Base-by-base conservation (phyloP, 306 rosid genomes). In the Begonia masoniana region DNA sequence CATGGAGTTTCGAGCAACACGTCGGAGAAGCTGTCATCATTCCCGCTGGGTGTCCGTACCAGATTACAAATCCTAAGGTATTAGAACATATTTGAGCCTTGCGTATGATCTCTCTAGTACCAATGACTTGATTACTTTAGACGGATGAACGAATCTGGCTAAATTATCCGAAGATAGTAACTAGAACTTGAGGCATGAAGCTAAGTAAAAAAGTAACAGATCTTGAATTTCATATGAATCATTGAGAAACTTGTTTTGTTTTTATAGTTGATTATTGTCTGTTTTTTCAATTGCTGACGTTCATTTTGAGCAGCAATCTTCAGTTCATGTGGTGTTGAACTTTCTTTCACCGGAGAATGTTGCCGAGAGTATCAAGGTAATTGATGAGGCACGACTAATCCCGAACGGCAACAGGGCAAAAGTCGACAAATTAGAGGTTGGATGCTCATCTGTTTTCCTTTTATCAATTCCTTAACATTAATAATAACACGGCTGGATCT, bases 21-120 rank as follows among this genome's bases (percentile, higher is more conserved):
- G 78, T 75, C 51, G 99, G 99, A 42, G 99, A 86, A 81, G 99
- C 99, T 68, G 93, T 92, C 61, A 79, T 92, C 59, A 74, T 92
- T 71, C 99, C 99, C 10, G 92, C 99, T 55, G 99, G 99, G 68
- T 92, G 96, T 59, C 96, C 99, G 12, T 83, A 92, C 68, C 99
- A 92, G 76, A 92, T 86, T 56, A 80, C 78, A 63, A 81, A 71
- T 77, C 75, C 93, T 42, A 83, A 92, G 99, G 99, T n/a, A 6
- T 9, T 17, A 47, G 41, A 39, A 8, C 13, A 56, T 43, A 10
- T 51, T 51, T 8, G 17, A 47, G n/a, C 52, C 24, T 4, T 10
- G 16, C 39, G 14, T 31, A 14, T 47, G 11, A 19, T 15, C 35
- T 39, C 26, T 57, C 42, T 36, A 42, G 53, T 31, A 31, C 39